Evolutionary conservation across 441 rosid species (phyloP).

Genomic region (Pelargonium fulgidum): DNA sequence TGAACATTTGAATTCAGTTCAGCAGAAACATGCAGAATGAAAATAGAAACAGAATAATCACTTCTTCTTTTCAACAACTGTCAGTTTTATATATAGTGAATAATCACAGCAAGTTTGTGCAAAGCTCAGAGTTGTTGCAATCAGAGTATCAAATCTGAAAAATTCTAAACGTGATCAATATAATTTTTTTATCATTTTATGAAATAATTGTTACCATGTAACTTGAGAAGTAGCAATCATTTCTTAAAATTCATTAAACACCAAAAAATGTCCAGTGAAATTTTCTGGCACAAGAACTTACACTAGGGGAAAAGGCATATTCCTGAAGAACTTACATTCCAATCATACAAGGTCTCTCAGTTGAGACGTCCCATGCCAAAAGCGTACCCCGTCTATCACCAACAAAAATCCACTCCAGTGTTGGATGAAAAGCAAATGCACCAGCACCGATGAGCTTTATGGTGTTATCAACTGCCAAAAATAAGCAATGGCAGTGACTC

Average conservation of each 20-base stretch:
- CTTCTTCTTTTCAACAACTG: neutral
- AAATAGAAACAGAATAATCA: neutral
- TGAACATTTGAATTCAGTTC: constrained; percentile 6
- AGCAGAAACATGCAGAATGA: neutral
- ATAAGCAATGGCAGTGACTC: constrained; percentile 16
- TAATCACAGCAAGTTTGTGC: neutral
- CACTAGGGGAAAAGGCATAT: constrained; percentile 30
- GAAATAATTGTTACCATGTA: neutral
- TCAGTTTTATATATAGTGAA: neutral
- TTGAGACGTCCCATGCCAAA: constrained; percentile 99
- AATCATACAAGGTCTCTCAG: constrained; percentile 93
- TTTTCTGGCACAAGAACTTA: constrained; percentile 20
- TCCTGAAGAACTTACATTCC: constrained; percentile 57
- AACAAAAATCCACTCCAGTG: constrained; percentile 95
- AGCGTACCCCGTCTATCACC: constrained; percentile 98
- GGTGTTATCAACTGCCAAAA: constrained; percentile 79
- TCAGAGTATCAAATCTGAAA: neutral
- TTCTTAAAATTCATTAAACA: neutral
- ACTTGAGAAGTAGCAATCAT: neutral
- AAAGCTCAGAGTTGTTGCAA: neutral
- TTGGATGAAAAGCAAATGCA: constrained; percentile 95
- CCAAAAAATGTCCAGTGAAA: neutral
- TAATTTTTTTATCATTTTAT: neutral
- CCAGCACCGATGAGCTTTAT: constrained; percentile 93
- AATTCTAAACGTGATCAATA: neutral